These are phyloP conservation scores for Cucumis sativus DNA, from an alignment of 306 rosid genomes.

Conservation along the genomic window Cucumber_9930_V3 NC_026655.2:8202501-8203000, in stretches of 20 bases:
- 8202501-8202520: no score
- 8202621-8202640: no score
- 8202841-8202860: conserved; percentile 52
- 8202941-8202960: conserved; percentile 50
- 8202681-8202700: no score
- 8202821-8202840: conserved; percentile 48
- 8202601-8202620: no score
- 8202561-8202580: no score
- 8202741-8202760: neutral
- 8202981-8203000: conserved; percentile 49
- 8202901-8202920: conserved; percentile 60
- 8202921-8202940: conserved; percentile 40
- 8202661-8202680: no score
- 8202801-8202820: conserved; percentile 50
- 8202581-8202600: no score
- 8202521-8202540: no score
- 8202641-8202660: no score
- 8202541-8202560: no score
- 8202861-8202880: conserved; percentile 29
- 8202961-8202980: conserved; percentile 47
- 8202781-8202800: neutral
- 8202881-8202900: conserved; percentile 58
- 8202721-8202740: no score
- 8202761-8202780: neutral
- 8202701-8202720: no score